These are phyloP conservation scores for Rhizoclosmatium sp. DNA, from an alignment of 192 early-diverging fungal species.

Conservation along the genomic window DNA sequence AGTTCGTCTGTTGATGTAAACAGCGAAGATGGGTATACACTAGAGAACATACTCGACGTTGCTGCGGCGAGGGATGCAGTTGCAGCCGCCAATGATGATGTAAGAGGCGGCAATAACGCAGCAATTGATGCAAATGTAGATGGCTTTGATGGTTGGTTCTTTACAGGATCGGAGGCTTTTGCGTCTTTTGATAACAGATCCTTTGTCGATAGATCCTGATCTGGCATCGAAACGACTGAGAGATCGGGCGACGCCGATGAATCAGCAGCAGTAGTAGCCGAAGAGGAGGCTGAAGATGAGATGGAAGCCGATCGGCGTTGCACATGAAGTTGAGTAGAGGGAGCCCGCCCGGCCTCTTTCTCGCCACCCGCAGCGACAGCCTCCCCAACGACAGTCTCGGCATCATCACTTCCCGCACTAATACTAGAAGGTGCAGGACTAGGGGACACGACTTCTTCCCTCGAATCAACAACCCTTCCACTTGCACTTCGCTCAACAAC, in stretches of 20 bases:
- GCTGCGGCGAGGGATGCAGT: neutral
- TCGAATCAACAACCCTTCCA: neutral
- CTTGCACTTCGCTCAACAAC: neutral
- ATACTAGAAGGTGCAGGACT: neutral
- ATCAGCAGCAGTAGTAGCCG: neutral
- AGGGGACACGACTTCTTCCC: neutral
- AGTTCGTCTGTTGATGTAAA: slow-evolving; percentile 32
- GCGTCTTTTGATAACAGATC: neutral
- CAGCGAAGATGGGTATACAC: slow-evolving; percentile 24
- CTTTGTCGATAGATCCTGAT: neutral
- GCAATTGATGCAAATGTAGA: neutral
- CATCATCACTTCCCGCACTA: neutral
- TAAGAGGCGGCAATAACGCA: neutral
- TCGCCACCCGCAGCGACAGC: too few species aligned
- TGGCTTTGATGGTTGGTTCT: neutral
- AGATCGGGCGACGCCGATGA: neutral
- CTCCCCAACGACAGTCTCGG: neutral
- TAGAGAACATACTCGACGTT: neutral
- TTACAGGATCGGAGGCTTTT: neutral
- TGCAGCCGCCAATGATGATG: neutral
- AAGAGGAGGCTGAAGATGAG: neutral
- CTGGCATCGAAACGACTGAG: neutral
- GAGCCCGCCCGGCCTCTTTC: neutral
- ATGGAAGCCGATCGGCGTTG: neutral
- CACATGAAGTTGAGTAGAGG: neutral